A percentile compares a stretch with the other conserved stretches of the same genome.
phyloP scores from a whole-genome alignment of 495 filamentous ascomycete species.

The Astrothelium macrocarpum region DNA sequence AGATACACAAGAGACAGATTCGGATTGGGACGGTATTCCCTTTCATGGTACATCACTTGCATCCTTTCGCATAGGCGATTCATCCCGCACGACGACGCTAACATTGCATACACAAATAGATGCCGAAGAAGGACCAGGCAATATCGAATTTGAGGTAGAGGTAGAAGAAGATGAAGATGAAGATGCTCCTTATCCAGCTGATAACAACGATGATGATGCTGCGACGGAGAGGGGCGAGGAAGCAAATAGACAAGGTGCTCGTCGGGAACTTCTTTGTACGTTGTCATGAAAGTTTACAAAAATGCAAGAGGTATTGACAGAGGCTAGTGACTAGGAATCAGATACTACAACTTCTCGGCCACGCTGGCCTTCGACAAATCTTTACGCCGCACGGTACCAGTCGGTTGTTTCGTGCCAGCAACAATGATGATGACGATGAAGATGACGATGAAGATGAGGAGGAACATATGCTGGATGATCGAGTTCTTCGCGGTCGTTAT shows the following conservation, averaged over 20 bases:
- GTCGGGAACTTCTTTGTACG: background rate
- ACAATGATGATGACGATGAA: slow-evolving; percentile 38
- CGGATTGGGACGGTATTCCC: slow-evolving; percentile 3
- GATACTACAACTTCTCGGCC: slow-evolving; percentile 34
- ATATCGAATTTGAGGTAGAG: slow-evolving; percentile 15
- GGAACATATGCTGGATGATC: too few relatives aligned
- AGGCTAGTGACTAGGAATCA: slow-evolving; percentile 32
- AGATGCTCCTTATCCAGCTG: slow-evolving; percentile 30
- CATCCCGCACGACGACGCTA: slow-evolving; percentile 8
- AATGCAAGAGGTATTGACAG: slow-evolving; percentile 4
- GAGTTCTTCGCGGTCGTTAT: slow-evolving; percentile 13
- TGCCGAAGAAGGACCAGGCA: slow-evolving; percentile 27
- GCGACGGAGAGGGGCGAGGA: background rate
- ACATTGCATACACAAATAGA: background rate
- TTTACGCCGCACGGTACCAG: slow-evolving; percentile 23
- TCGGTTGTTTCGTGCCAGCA: slow-evolving; percentile 22
- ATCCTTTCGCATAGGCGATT: background rate
- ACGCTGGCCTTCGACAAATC: slow-evolving; percentile 32
- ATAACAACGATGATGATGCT: slow-evolving; percentile 23
- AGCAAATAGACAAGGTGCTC: slow-evolving; percentile 1
- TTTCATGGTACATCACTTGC: background rate
- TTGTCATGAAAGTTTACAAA: background rate
- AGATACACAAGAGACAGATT: background rate
- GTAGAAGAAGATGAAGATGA: slow-evolving; percentile 33
- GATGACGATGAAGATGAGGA: slow-evolving; percentile 27